Base-by-base conservation (phyloP, 2,329 filamentous ascomycete species). In the Fusarium piperis region DNA sequence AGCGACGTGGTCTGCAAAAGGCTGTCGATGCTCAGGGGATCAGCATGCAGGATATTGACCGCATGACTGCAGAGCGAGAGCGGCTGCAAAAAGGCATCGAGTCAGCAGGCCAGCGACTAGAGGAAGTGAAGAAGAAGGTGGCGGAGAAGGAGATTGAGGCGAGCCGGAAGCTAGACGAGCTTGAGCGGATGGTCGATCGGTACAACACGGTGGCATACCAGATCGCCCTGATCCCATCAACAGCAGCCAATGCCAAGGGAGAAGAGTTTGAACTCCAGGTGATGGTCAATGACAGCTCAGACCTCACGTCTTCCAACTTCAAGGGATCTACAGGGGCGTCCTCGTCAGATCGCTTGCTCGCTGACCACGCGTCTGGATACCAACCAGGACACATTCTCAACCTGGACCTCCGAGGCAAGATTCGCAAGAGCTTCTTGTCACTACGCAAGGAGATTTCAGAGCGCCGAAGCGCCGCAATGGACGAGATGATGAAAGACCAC, bases 41-140 rank as follows among this genome's bases (percentile, higher is more conserved):
- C 79, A 97, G 94, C 77, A 97, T 98, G 83, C 93, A 96, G 83
- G 96, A 99, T 87, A 98, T 99, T 79, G 96, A 99, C 87, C 94
- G 96, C 81, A 98, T 99, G 95, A 97, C 94, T 75, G 92, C 93
- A 36, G 96, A 99, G 81, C 91, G 95, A 59, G 96, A 99, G 78
- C 91, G 96, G 52, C 88, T 99, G n/a, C 94, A 97, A 72, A 95
- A 92, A 76, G 93, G 92, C 44, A 92, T 97, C 48, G 94, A 97
- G 75, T 89, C 91, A 3, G 93, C 94, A 0, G 87, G 90, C 7
- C 86, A 89, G 61, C 89, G 94, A 59, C 86, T 98, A 0, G 95
- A 98, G 64, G 96, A 98, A 70, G 89, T 92, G 10, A 97, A 97
- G 84, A 92, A 89, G 72, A 92, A 90, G 73, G 92, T 96, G 1